Evolutionary conservation across 345 rosid species (phyloP).

Genomic region (Aegle marmelos): DNA sequence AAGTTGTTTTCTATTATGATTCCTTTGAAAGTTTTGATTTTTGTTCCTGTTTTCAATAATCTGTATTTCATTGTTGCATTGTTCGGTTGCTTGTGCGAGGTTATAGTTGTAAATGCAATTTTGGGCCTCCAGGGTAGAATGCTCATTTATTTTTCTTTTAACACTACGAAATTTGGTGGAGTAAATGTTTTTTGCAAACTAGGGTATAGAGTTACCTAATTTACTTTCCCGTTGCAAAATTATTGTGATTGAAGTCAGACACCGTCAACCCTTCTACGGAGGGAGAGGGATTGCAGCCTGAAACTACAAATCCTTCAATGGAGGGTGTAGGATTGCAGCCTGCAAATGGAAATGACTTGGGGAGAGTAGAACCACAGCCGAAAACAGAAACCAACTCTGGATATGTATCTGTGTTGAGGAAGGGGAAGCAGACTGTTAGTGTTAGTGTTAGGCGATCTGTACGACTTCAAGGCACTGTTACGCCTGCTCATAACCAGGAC

Average conservation of each 20-base stretch:
- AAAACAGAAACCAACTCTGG: neutral
- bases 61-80: neutral
- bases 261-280: slow-evolving; percentile 1
- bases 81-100: neutral
- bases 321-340: slow-evolving; percentile 11
- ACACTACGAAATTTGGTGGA: neutral
- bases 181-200: neutral
- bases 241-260: slow-evolving; percentile 17
- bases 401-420: neutral
- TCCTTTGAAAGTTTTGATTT: neutral
- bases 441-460: slow-evolving; percentile 32
- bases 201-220: neutral
- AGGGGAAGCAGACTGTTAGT: neutral
- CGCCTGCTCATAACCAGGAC: slow-evolving; percentile 10
- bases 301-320: slow-evolving; percentile 2
- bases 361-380: slow-evolving; percentile 8
- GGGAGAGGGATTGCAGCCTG: slow-evolving; percentile 16
- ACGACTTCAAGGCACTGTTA: slow-evolving; percentile 29
- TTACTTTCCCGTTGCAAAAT: neutral
- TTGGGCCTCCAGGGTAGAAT: neutral
- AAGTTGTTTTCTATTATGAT: neutral
- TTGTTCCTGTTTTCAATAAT: neutral
- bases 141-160: neutral
- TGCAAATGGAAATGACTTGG: slow-evolving; percentile 15
- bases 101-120: neutral